These are phyloP conservation scores for Diplocarpon rosae DNA, from an alignment of 2,329 filamentous ascomycete genomes.

Conservation along the genomic window DNA sequence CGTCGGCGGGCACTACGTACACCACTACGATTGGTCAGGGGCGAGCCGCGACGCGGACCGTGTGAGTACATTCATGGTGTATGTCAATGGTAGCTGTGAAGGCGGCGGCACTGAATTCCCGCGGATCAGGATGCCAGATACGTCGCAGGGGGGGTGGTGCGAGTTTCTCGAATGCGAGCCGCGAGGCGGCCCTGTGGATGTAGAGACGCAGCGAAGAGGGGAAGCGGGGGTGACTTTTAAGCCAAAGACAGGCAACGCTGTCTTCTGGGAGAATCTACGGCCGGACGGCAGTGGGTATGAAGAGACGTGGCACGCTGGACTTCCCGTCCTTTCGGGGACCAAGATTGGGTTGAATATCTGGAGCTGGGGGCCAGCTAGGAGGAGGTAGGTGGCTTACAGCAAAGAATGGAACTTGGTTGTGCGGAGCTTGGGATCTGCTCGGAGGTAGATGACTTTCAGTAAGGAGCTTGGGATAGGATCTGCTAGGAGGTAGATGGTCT, in stretches of 20 bases:
- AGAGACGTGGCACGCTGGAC: constrained; percentile 50
- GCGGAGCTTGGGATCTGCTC: too few species aligned
- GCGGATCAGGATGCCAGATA: constrained; percentile 32
- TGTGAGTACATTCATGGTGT: constrained; percentile 51
- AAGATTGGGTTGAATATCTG: constrained; percentile 56
- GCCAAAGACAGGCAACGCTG: constrained; percentile 44
- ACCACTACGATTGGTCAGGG: constrained; percentile 49
- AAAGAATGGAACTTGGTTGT: too few species aligned
- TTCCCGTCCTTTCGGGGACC: constrained; percentile 42
- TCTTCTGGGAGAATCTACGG: constrained; percentile 52
- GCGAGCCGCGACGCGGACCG: constrained; percentile 31
- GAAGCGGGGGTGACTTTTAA: constrained; percentile 43
- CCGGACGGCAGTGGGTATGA: constrained; percentile 43
- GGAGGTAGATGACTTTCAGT: too few species aligned
- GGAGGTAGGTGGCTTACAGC: background rate
- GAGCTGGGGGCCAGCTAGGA: constrained; percentile 38
- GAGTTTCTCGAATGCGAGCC: constrained; percentile 42
- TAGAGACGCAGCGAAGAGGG: constrained; percentile 8
- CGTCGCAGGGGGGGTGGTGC: constrained; percentile 38
- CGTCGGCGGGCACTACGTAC: constrained; percentile 46
- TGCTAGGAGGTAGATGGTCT: too few species aligned
- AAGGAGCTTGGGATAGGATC: too few species aligned
- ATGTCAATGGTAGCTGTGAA: constrained; percentile 38
- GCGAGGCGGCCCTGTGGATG: constrained; percentile 11
- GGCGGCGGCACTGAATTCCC: constrained; percentile 54